These are phyloP conservation scores for Grosmannia serpens DNA, from an alignment of 2,329 filamentous ascomycete genomes.

Conservation along the genomic window DNA sequence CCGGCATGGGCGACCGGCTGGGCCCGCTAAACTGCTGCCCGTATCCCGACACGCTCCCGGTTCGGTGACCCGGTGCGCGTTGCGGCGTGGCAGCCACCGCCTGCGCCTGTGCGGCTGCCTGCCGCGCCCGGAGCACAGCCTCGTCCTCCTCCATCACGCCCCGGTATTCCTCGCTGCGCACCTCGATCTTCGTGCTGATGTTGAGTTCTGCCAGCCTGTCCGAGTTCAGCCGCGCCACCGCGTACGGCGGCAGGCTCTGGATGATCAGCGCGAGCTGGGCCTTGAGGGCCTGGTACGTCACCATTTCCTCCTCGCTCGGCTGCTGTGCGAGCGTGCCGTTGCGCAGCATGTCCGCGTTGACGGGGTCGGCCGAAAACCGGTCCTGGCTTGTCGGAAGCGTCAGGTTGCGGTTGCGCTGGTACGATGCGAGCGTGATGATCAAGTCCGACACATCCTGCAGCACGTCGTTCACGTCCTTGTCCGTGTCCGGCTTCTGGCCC, in stretches of 20 bases:
- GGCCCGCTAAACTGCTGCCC: slow-evolving; percentile 36
- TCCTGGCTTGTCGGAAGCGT: slow-evolving; percentile 54
- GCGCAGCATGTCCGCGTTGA: slow-evolving; percentile 55
- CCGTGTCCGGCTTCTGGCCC: slow-evolving; percentile 37
- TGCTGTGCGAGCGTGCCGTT: slow-evolving; percentile 57
- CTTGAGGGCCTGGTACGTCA: slow-evolving; percentile 62
- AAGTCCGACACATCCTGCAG: slow-evolving; percentile 64
- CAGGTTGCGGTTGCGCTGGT: slow-evolving; percentile 68
- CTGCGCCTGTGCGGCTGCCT: slow-evolving; percentile 16
- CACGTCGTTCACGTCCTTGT: slow-evolving; percentile 56
- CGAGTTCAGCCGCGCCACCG: slow-evolving; percentile 74
- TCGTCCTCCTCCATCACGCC: slow-evolving; percentile 81
- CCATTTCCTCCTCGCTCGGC: slow-evolving; percentile 44
- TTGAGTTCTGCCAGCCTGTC: slow-evolving; percentile 75
- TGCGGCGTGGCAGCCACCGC: slow-evolving; percentile 15
- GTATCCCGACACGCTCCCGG: slow-evolving; percentile 28
- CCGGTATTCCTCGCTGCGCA: slow-evolving; percentile 61
- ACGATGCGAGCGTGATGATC: slow-evolving; percentile 64
- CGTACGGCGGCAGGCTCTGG: slow-evolving; percentile 67
- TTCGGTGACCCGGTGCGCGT: slow-evolving; percentile 18
- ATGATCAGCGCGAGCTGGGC: slow-evolving; percentile 65
- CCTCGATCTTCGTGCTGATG: slow-evolving; percentile 66
- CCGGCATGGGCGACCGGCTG: slow-evolving; percentile 30
- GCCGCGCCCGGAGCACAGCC: slow-evolving; percentile 33
- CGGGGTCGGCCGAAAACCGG: slow-evolving; percentile 48